phyloP scores from a whole-genome alignment of 208 protist species.

The Trypanosomatidae sp. region DNA sequence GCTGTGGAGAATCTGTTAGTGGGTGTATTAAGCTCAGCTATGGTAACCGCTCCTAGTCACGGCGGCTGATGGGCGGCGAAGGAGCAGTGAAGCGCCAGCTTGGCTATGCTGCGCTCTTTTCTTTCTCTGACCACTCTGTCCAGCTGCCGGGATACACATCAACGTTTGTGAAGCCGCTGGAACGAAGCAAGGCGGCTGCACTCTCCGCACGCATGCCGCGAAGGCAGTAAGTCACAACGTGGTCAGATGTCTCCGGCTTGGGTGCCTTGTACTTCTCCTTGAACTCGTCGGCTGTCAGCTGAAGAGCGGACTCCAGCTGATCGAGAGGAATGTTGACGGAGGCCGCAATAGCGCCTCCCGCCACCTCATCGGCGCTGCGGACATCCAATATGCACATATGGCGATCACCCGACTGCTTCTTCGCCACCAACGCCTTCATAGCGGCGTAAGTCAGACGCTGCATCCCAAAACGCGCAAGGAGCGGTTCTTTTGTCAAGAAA shows the following conservation, averaged over 20 bases:
- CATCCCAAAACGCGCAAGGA: conserved; percentile 20
- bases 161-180: conserved; percentile 54
- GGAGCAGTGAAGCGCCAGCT: not conserved
- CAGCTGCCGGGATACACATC: conserved; percentile 76
- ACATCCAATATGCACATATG: conserved; percentile 65
- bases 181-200: conserved; percentile 33
- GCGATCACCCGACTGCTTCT: conserved; percentile 37
- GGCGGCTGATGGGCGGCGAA: not conserved
- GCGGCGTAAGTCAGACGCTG: conserved; percentile 51
- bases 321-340: conserved; percentile 65
- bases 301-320: conserved; percentile 47
- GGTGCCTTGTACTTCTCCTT: conserved; percentile 28
- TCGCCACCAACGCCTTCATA: conserved; percentile 58
- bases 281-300: conserved; percentile 45
- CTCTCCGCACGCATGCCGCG: conserved; percentile 52
- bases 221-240: conserved; percentile 74
- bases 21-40: not conserved
- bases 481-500: not conserved
- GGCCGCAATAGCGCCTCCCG: conserved; percentile 51
- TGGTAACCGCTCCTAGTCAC: no score
- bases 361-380: conserved; percentile 52
- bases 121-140: conserved; percentile 64
- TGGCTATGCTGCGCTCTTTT: conserved; percentile 16
- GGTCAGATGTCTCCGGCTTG: conserved; percentile 47
- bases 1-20: no score